phyloP scores from a whole-genome alignment of 2,329 filamentous ascomycete genomes.

The Clarireedia homoeocarpa region DNA sequence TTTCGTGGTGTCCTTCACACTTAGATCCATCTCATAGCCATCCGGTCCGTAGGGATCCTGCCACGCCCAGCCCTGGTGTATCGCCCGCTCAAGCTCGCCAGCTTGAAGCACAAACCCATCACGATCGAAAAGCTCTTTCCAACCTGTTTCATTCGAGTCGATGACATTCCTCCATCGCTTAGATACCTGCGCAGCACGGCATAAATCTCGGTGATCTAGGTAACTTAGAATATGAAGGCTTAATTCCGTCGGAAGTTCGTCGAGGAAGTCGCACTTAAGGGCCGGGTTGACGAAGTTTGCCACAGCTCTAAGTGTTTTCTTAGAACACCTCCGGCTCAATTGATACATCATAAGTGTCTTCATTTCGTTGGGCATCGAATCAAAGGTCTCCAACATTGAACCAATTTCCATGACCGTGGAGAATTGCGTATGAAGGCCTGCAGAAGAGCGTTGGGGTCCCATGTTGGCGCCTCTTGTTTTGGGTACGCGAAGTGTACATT shows the following conservation, averaged over 20 bases:
- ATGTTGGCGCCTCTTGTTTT: constrained; percentile 33
- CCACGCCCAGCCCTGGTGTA: constrained; percentile 94
- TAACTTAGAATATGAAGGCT: constrained; percentile 82
- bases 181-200: constrained; percentile 84
- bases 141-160: constrained; percentile 88
- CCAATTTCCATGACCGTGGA: constrained; percentile 67
- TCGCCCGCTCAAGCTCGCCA: constrained; percentile 78
- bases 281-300: constrained; percentile 89
- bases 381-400: constrained; percentile 80
- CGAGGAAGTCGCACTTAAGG: constrained; percentile 87
- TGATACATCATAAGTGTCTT: constrained; percentile 98
- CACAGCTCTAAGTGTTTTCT: constrained; percentile 82
- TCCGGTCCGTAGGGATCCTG: constrained; percentile 73
- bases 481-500: constrained; percentile 22
- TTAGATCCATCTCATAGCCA: constrained; percentile 75
- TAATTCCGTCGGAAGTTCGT: constrained; percentile 75
- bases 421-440: constrained; percentile 18
- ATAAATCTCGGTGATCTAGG: constrained; percentile 78
- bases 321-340: constrained; percentile 77
- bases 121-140: constrained; percentile 83
- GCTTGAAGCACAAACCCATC: constrained; percentile 74
- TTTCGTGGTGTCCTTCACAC: constrained; percentile 40
- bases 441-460: constrained; percentile 18
- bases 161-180: constrained; percentile 88
- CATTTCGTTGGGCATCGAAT: constrained; percentile 82